Evolutionary conservation across 306 rosid species (phyloP), one percentile per base, ranked within the genome.

Genomic region (Pyrus bretschneideri): DNA sequence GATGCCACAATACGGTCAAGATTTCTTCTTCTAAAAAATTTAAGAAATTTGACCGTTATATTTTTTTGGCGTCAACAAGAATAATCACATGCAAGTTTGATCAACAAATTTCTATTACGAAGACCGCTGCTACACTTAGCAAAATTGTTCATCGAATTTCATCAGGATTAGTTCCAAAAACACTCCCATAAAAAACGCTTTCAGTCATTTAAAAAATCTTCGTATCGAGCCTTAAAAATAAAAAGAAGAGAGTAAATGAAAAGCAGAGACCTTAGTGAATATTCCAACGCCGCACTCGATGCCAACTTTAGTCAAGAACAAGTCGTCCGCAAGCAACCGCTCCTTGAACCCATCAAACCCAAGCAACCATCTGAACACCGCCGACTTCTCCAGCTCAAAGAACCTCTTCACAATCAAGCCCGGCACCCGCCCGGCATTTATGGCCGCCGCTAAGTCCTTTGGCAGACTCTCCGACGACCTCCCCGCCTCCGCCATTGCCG

Each of bases 281-380:
- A 94, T 85, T 12, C 96, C 94, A 76, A 94, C 96, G 51, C 89
- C 87, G 68, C 96, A 92, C 81, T 94, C 98, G 23, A 92, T 91
- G 29, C 83, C 91, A 83, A 94, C 95, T 82, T 94, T 94, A 29
- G 92, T 78, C 78, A 92, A 78, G 86, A 94, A 94, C 89, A 94
- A 77, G 69, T 94, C 97, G 83, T 92, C 98, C 10, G 93, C 98
- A 27, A 94, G 86, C 88, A 94, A 78, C 81, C 98, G 83, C 81
- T 94, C 98, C 86, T 88, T 90, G 74, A 94, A 94, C 70, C 97
- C 98, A 29, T 87, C 95, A 42, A 91, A 94, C 17, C 81, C 74
- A 52, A 94, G 81, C 86, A 94, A 51, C 97, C 96, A 90, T 40
- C 97, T 74, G 58, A 78, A 76, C 57, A 85, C 75, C 66, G 8